phyloP scores from a whole-genome alignment of 441 rosid species.

The Breynia disticha region DNA sequence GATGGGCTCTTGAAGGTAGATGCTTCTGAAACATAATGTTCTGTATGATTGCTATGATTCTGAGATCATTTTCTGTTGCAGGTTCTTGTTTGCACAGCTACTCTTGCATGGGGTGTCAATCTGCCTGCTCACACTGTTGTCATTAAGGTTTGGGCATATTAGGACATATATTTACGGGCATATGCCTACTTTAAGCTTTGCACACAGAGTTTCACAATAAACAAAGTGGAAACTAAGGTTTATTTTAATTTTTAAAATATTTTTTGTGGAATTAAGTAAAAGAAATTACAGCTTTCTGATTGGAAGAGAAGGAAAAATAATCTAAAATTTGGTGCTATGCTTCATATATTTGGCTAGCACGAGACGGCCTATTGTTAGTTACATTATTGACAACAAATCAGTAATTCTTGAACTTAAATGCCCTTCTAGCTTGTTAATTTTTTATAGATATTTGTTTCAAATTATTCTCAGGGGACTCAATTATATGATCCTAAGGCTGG shows the following conservation, averaged over 20 bases:
- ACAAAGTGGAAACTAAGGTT: too few relatives aligned
- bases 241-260: too few relatives aligned
- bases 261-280: too few relatives aligned
- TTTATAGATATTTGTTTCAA: slow-evolving; percentile 2
- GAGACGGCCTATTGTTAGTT: too few relatives aligned
- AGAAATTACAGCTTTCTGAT: too few relatives aligned
- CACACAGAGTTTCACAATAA: too few relatives aligned
- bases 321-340: too few relatives aligned
- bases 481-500: slow-evolving; percentile 98
- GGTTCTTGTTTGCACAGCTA: slow-evolving; percentile 99
- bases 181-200: too few relatives aligned
- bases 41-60: slow-evolving; percentile 11
- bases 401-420: not conserved
- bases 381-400: too few relatives aligned
- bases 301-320: too few relatives aligned
- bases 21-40: slow-evolving; percentile 16
- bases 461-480: slow-evolving; percentile 72
- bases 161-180: not conserved
- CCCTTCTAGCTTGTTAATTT: slow-evolving; percentile 8
- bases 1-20: slow-evolving; percentile 89
- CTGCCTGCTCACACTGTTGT: slow-evolving; percentile 98
- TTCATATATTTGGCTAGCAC: too few relatives aligned
- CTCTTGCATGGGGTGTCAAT: slow-evolving; percentile 99
- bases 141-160: slow-evolving; percentile 59
- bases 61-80: slow-evolving; percentile 25